Base-by-base conservation (phyloP, 345 rosid genomes). In the Odontarrhena argentea region DNA sequence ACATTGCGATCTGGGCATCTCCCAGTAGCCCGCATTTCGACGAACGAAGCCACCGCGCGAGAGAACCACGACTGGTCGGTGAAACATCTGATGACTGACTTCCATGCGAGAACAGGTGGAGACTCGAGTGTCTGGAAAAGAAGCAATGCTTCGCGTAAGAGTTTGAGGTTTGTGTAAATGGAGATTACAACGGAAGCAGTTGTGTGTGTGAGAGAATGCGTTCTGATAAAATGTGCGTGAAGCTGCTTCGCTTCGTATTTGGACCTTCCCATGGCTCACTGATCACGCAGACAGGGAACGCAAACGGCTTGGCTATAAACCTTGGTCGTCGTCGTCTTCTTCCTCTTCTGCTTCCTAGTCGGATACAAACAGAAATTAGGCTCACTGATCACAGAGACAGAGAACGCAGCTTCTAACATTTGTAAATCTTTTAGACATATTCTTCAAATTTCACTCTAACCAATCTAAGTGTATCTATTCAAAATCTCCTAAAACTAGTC, bases 51-150 rank as follows among this genome's bases (percentile, higher is more conserved):
- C 57, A 92, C 41, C 3, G 89, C 81, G 34, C 77, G 70, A 2
- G 65, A 69, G 65, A 68, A 67, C 32, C 81, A 78, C 25, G 86
- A 86, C 18, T 75, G 60, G 43, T 78, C 77, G 35, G 86, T 60
- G 76, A 79, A 85, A 70, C 91, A 87, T 76, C 80, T 79, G 69
- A 87, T 83, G 74, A 89, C 57, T 36, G 91, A 84, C 66, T 89
- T 89, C 84, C 89, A 92, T 51, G 95, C 95, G 37, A 80, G 87
- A 24, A 71, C 36, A 11, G 90, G 77, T 7, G 91, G 90, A 3
- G 80, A 74, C 63, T 44, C 67, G 15, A 86, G 87, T 45, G 84
- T 73, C 18, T 72, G 68, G 75, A 89, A 85, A 60, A 86, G 79
- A 63, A 61, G 63, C 42, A 81, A 71, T 9, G 87, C 82, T 44